phyloP scores from a whole-genome alignment of 345 rosid species.

The Aquilaria yunnanensis region DNA sequence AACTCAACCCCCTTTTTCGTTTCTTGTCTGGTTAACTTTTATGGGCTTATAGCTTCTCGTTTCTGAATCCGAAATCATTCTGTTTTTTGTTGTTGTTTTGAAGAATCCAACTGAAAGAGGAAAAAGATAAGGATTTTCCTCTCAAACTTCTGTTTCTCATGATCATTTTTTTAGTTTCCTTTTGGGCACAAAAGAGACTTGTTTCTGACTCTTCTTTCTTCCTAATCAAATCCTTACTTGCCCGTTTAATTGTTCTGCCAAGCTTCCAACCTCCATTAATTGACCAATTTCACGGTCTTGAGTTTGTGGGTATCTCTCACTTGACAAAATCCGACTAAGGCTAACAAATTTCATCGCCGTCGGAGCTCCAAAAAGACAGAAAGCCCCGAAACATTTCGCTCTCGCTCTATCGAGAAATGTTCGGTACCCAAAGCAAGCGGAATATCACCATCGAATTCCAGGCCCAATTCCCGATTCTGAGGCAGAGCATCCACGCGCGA shows the following conservation, averaged over 20 bases:
- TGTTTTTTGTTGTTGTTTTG: background rate
- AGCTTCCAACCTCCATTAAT: conserved; percentile 20
- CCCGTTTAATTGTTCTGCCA: conserved; percentile 12
- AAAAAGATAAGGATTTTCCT: background rate
- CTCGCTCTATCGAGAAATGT: conserved; percentile 38
- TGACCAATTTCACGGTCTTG: conserved; percentile 41
- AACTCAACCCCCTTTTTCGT: background rate
- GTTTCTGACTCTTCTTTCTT: conserved; percentile 2
- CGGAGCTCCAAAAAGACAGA: background rate
- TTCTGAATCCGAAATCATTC: background rate
- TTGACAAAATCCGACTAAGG: conserved; percentile 17
- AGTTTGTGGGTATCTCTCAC: conserved; percentile 25
- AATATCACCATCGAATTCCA: conserved; percentile 67
- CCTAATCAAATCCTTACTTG: conserved; percentile 5
- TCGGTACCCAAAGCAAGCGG: conserved; percentile 52
- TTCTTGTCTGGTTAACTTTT: background rate
- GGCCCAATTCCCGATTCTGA: conserved; percentile 69
- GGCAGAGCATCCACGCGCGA: conserved; percentile 96
- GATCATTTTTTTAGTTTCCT: background rate
- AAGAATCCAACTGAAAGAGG: conserved; percentile 3
- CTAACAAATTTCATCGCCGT: background rate
- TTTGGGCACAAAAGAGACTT: background rate
- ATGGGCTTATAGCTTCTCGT: conserved; percentile 4
- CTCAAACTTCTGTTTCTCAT: background rate
- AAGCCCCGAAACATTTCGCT: background rate